Conservation (phyloP, 2,329 filamentous ascomycete species). For the Neofusicoccum kwambonambiense region DNA sequence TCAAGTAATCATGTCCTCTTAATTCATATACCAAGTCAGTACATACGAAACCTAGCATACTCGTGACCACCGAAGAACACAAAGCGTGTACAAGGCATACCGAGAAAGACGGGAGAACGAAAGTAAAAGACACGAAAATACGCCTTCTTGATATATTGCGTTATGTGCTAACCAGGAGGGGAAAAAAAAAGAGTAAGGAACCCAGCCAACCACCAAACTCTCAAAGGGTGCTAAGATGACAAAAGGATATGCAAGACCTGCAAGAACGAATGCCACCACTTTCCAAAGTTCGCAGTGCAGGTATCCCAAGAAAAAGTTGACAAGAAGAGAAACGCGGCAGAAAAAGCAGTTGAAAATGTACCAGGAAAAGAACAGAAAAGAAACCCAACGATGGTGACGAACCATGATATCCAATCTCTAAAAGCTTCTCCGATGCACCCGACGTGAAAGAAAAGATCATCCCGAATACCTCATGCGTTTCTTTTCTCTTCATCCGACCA, state of each 20-base stretch:
- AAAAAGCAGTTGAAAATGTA: neutral
- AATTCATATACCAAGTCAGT: too few relatives aligned
- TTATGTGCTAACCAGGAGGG: neutral
- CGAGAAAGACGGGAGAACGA: neutral
- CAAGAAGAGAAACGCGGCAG: neutral
- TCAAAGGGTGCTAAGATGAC: neutral
- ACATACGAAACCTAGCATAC: too few relatives aligned
- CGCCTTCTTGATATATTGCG: slow-evolving; percentile 1
- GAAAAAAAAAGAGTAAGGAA: neutral
- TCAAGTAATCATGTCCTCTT: too few relatives aligned
- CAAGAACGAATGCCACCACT: neutral
- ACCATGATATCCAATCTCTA: slow-evolving; percentile 5
- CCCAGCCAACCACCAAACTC: neutral
- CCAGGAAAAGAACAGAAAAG: neutral
- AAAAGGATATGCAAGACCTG: neutral
- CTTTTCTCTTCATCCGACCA: neutral
- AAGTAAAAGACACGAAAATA: neutral
- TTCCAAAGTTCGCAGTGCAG: neutral
- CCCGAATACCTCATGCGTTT: neutral
- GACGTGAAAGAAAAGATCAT: neutral
- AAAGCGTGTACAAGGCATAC: too few relatives aligned
- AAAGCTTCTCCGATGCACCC: neutral
- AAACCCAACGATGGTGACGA: neutral
- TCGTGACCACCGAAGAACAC: too few relatives aligned
- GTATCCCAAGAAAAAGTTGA: neutral